phyloP scores from a whole-genome alignment of 2,329 filamentous ascomycete species.

The Clonostachys sp. region DNA sequence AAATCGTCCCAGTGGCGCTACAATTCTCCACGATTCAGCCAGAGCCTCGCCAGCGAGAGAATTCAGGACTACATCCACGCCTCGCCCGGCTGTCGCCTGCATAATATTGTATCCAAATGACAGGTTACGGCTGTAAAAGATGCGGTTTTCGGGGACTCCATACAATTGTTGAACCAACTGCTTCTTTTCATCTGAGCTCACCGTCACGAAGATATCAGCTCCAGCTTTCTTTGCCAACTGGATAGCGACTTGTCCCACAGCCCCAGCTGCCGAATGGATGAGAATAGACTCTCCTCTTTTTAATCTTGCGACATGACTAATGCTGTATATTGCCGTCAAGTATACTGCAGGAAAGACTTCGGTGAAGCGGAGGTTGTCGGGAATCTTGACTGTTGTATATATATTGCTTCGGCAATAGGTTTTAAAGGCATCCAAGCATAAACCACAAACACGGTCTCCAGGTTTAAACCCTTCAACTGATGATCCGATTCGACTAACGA shows the following conservation, averaged over 20 bases:
- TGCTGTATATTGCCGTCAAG: conserved; percentile 20
- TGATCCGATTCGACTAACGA: conserved; percentile 6
- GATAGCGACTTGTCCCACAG: conserved; percentile 78
- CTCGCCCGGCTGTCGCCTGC: conserved; percentile 12
- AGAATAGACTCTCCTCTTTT: conserved; percentile 64
- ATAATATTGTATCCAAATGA: conserved; percentile 13
- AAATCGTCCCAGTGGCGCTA: conserved; percentile 23
- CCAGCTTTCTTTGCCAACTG: conserved; percentile 81
- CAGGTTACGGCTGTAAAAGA: conserved; percentile 16
- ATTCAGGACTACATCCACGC: conserved; percentile 25
- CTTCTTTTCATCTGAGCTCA: conserved; percentile 71
- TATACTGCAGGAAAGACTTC: conserved; percentile 15
- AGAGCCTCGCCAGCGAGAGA: conserved; percentile 17
- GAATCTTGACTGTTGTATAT: background rate
- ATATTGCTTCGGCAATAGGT: conserved; percentile 6
- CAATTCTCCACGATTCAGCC: conserved; percentile 19
- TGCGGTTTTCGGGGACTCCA: conserved; percentile 8
- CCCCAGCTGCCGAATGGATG: conserved; percentile 73
- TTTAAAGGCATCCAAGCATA: conserved; percentile 11
- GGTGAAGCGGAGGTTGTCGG: background rate
- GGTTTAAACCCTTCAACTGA: conserved; percentile 9
- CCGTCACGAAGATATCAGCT: conserved; percentile 72
- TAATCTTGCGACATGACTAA: conserved; percentile 18
- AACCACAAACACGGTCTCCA: conserved; percentile 18
- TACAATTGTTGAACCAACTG: conserved; percentile 14